A percentile compares a stretch with the other conserved stretches of the same genome.
These are phyloP conservation scores for Aquilaria agallochum DNA, from an alignment of 441 rosid species.

Conservation along the genomic window DNA sequence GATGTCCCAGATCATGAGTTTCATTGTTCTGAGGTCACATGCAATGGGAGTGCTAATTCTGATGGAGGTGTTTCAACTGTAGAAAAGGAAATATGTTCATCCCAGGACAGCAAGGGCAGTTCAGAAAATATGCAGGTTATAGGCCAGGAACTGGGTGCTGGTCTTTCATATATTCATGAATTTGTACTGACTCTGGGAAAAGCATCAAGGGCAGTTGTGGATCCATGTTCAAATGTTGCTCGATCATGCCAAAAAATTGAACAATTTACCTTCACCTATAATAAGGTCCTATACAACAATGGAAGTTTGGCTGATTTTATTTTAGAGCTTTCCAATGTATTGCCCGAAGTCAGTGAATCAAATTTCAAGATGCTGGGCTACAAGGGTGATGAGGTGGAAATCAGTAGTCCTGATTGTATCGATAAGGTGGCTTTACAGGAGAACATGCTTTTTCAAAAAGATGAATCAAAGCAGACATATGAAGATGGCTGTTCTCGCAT, in stretches of 20 bases:
- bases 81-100: constrained; percentile 26
- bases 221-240: constrained; percentile 14
- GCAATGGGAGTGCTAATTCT: constrained; percentile 11
- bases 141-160: constrained; percentile 31
- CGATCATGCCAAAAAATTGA: constrained; percentile 27
- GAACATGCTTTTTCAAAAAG: constrained; percentile 22
- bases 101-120: constrained; percentile 12
- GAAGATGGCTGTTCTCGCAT: constrained; percentile 9
- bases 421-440: constrained; percentile 34
- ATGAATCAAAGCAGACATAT: constrained; percentile 16
- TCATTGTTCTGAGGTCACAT: constrained; percentile 20
- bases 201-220: constrained; percentile 28
- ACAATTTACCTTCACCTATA: constrained; percentile 23
- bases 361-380: constrained; percentile 24
- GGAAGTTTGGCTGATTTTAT: constrained; percentile 27
- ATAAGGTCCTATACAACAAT: constrained; percentile 22
- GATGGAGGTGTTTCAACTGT: constrained; percentile 18
- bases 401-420: constrained; percentile 24
- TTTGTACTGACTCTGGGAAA: constrained; percentile 24
- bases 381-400: constrained; percentile 19
- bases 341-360: constrained; percentile 25
- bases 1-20: constrained; percentile 27
- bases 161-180: constrained; percentile 31
- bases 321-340: constrained; percentile 37
- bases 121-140: constrained; percentile 6